These are phyloP conservation scores for Groenewaldozyma auringiensis DNA, from an alignment of 1,139 yeast species.

Conservation along the genomic window DNA sequence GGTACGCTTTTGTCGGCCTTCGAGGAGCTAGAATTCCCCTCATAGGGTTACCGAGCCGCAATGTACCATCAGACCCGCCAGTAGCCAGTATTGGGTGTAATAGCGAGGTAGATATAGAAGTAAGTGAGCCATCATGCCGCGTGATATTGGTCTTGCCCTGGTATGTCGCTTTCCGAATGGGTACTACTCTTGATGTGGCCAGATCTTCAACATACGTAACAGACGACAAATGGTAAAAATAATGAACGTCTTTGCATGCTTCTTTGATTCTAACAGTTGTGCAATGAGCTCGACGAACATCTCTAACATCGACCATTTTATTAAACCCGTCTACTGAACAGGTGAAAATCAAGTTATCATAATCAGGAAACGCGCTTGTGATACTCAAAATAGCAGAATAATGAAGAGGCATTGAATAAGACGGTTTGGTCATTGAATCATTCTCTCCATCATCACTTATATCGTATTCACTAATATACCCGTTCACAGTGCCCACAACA, in stretches of 20 bases:
- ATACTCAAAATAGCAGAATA: conserved; percentile 46
- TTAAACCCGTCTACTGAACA: conserved; percentile 43
- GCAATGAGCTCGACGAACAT: conserved; percentile 33
- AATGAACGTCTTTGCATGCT: conserved; percentile 28
- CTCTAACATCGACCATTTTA: conserved; percentile 38
- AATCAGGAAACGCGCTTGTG: conserved; percentile 36
- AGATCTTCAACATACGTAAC: conserved; percentile 39
- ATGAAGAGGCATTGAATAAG: conserved; percentile 41
- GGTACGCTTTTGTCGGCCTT: conserved; percentile 29
- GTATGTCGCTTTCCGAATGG: conserved; percentile 31
- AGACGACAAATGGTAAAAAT: conserved; percentile 35
- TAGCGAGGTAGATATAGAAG: conserved; percentile 35
- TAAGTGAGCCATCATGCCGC: conserved; percentile 34
- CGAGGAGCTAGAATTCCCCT: conserved; percentile 38
- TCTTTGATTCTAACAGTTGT: conserved; percentile 32
- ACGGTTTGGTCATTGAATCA: conserved; percentile 33
- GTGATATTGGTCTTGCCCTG: conserved; percentile 32
- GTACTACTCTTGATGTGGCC: conserved; percentile 31
- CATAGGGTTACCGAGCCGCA: conserved; percentile 37
- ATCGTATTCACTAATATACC: conserved; percentile 58
- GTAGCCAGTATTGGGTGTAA: conserved; percentile 55
- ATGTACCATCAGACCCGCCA: conserved; percentile 58
- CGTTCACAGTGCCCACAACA: conserved; percentile 58
- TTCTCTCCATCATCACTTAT: conserved; percentile 25
- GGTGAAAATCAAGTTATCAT: conserved; percentile 38